Base-by-base conservation (phyloP, 1,284 basidiomycete genomes). In the Naganishia liquefaciens region DNA sequence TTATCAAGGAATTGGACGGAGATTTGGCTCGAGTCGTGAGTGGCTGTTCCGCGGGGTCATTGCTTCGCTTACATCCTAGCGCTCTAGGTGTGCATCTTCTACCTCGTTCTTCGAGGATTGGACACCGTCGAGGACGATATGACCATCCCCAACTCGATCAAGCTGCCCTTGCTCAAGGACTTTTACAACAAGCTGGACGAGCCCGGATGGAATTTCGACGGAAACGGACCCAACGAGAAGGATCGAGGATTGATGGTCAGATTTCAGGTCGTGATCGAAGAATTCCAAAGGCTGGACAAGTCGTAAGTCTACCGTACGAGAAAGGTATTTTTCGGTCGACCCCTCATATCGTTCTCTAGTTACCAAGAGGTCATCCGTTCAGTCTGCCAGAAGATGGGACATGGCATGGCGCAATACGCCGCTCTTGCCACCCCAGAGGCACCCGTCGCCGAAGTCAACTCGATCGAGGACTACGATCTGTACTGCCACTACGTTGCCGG, bases 401-500 rank as follows among this genome's bases (percentile, higher is more conserved):
- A 80, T 1, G 95, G 95, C 21, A 98, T 99, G 96, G 93, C 95
- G 37, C 91, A 95, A 78, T 98, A 90, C 76, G 87, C 90, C 2
- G 89, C 92, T 73, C 86, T 88, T 71, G 88, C 91, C 5, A 88
- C 87, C 1, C 85, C 85, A 15, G 86, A 86, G 3, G 83, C 85
- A 57, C 81, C 84, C 49, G 84, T 88, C 57, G 89, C 88, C 74
- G 80, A 80, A 68, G 82, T 94, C 66, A 83, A 86, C 64, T 86
- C 87, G 11, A 80, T 91, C 68, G 82, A 85, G 51, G 93, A 97
- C 72, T 97, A 95, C 79, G 93, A 98, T 77, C 84, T 98, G 13
- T 99, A 99, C 81, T 99, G 96, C 77, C 95, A 99, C 80, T 98
- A 96, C 77, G 96, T 98, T 68, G 96, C 95, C 3, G 96, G 95